A percentile compares a stretch with the other conserved stretches of the same genome.
Conservation (phyloP, 2,329 filamentous ascomycete species). For the Colletotrichum theobromicola region DNA sequence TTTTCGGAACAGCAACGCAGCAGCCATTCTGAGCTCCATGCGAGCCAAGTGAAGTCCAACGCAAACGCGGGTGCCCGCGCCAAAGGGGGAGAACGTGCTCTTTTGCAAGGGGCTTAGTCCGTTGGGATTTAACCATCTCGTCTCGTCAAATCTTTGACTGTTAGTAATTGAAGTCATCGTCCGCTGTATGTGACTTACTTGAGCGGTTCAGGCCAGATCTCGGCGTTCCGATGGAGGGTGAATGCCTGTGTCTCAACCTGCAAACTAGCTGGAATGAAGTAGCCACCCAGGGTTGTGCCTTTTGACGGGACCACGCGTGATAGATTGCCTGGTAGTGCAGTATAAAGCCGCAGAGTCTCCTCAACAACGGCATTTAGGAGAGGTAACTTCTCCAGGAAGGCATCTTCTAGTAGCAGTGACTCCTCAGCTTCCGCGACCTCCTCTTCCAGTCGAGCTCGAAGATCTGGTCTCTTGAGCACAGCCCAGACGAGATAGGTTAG, state of each 20-base stretch:
- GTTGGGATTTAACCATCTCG: neutral
- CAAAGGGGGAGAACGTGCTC: constrained; percentile 56
- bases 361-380: constrained; percentile 48
- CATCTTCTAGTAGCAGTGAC: constrained; percentile 27
- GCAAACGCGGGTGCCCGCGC: constrained; percentile 51
- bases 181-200: neutral
- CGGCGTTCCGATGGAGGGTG: constrained; percentile 47
- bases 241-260: constrained; percentile 48
- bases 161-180: neutral
- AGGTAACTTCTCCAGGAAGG: constrained; percentile 38
- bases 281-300: constrained; percentile 42
- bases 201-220: constrained; percentile 45
- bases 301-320: constrained; percentile 43
- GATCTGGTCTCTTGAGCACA: constrained; percentile 32
- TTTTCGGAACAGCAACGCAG: constrained; percentile 55
- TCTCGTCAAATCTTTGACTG: neutral
- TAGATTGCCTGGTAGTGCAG: constrained; percentile 41
- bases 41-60: constrained; percentile 63
- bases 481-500: constrained; percentile 53
- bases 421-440: constrained; percentile 31
- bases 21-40: constrained; percentile 58
- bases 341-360: constrained; percentile 50
- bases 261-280: constrained; percentile 42
- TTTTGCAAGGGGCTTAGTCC: constrained; percentile 39
- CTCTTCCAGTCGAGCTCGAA: constrained; percentile 34